A percentile compares a stretch with the other conserved stretches of the same genome.
These are phyloP conservation scores for Croton laevigatus DNA, from an alignment of 441 rosid genomes.

Conservation along the genomic window DNA sequence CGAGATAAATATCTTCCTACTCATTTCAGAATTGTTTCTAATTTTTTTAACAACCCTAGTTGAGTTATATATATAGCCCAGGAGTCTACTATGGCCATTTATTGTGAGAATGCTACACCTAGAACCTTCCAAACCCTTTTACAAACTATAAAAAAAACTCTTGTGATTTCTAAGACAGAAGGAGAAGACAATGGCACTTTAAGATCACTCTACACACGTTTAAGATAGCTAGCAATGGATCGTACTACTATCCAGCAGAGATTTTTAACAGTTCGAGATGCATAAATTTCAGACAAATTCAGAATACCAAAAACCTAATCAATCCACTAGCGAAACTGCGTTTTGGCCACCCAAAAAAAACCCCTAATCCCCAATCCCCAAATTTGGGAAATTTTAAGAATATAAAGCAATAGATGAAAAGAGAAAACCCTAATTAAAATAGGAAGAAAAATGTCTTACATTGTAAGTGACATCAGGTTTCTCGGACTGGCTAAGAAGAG, in stretches of 20 bases:
- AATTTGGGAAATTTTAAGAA: neutral
- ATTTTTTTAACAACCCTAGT: neutral
- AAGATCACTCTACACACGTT: too few species aligned
- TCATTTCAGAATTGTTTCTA: neutral
- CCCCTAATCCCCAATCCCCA: neutral
- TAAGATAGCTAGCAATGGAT: too few species aligned
- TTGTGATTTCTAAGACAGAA: too few species aligned
- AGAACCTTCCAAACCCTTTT: too few species aligned
- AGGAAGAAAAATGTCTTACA: constrained; percentile 30
- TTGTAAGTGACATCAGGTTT: constrained; percentile 94
- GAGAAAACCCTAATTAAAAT: neutral
- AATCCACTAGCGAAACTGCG: neutral
- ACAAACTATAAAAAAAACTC: too few species aligned
- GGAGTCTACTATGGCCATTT: neutral
- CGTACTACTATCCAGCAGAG: too few species aligned
- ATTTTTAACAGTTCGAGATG: neutral
- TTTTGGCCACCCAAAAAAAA: neutral
- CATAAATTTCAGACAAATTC: neutral
- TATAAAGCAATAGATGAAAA: neutral
- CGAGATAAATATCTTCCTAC: neutral
- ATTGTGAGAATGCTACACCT: too few species aligned
- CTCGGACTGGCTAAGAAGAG: constrained; percentile 94
- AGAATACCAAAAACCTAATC: neutral
- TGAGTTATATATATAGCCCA: neutral
- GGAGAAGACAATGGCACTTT: too few species aligned